A percentile compares a stretch with the other conserved stretches of the same genome.
phyloP scores from a whole-genome alignment of 2,329 filamentous ascomycete genomes.

The Neofusicoccum laricinum region DNA sequence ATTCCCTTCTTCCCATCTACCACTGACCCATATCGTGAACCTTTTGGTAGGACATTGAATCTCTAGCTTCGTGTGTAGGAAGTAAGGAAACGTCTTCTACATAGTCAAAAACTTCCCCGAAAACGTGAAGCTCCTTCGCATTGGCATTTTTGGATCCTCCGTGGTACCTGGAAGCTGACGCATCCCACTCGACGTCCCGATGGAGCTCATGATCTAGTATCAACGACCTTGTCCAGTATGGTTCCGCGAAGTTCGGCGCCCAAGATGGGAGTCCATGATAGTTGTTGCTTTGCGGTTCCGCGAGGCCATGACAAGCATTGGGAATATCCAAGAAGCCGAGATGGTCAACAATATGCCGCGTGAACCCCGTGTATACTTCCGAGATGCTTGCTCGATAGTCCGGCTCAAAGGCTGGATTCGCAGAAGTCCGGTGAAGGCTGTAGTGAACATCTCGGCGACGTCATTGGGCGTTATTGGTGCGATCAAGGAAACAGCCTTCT shows the following conservation, averaged over 20 bases:
- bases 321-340: background rate
- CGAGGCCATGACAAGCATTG: background rate
- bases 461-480: too few relatives aligned
- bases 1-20: background rate
- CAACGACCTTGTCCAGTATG: background rate
- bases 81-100: too few relatives aligned
- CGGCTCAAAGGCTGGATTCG: background rate
- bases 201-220: too few relatives aligned
- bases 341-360: background rate
- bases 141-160: too few relatives aligned
- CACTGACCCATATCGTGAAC: too few relatives aligned
- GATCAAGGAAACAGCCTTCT: too few relatives aligned
- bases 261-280: background rate
- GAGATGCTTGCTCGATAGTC: background rate
- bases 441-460: too few relatives aligned
- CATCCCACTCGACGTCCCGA: background rate
- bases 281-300: accelerated
- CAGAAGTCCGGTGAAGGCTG: too few relatives aligned
- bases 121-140: background rate
- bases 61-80: too few relatives aligned
- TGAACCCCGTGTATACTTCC: background rate
- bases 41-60: too few relatives aligned
- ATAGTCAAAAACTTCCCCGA: background rate
- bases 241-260: background rate
- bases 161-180: background rate